phyloP scores from a whole-genome alignment of 192 early-diverging fungal genomes.

The Mortierella hygrophila region DNA sequence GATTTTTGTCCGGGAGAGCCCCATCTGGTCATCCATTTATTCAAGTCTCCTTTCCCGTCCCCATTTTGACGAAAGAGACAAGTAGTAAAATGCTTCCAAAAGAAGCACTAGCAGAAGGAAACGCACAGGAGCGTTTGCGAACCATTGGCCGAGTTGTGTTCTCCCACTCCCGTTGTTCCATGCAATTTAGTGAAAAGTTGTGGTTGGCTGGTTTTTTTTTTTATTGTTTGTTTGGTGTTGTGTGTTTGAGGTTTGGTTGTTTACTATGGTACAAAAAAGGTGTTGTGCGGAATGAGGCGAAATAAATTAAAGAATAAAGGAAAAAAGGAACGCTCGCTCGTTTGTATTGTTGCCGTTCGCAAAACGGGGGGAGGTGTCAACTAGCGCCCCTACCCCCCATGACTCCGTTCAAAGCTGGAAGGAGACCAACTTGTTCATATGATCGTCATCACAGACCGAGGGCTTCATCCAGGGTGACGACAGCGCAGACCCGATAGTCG shows the following conservation, averaged over 20 bases:
- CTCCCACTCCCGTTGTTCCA: not conserved
- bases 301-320: not conserved
- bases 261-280: conserved; percentile 8
- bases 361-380: too few species aligned
- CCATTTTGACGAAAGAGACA: too few species aligned
- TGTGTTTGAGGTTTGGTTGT: not conserved
- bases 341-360: too few species aligned
- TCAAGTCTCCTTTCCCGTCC: too few species aligned
- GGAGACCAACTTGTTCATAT: conserved; percentile 56
- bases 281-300: not conserved
- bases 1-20: not conserved
- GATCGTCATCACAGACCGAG: conserved; percentile 52
- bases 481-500: not conserved
- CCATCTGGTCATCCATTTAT: too few species aligned
- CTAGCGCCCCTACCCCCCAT: too few species aligned
- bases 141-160: not conserved
- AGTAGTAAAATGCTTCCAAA: too few species aligned
- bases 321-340: not conserved
- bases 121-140: not conserved
- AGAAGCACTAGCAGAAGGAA: too few species aligned
- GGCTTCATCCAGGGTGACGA: conserved; percentile 51
- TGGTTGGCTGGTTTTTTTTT: not conserved
- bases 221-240: not conserved
- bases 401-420: conserved; percentile 30
- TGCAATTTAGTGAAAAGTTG: not conserved